Evolutionary conservation across 2,329 filamentous ascomycete species (phyloP).

Genomic region (Phaeoacremonium minimum): DNA sequence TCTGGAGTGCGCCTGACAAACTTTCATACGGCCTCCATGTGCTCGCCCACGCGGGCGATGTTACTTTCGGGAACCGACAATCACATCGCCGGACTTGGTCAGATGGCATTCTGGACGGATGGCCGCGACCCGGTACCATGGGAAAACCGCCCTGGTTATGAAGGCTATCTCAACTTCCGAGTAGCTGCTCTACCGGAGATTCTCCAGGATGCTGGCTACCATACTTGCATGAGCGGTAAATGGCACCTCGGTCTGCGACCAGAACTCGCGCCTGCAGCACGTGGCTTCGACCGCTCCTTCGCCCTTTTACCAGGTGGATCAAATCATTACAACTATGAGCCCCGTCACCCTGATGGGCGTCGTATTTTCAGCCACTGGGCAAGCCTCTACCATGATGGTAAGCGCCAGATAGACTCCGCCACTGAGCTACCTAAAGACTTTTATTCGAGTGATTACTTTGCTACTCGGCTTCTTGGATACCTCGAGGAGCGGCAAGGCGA

Average conservation of each 20-base stretch:
- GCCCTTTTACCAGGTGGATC: constrained; percentile 57
- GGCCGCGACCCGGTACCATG: not conserved
- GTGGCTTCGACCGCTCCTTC: constrained; percentile 57
- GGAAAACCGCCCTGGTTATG: constrained; percentile 14
- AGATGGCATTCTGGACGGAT: constrained; percentile 1
- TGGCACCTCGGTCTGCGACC: constrained; percentile 42
- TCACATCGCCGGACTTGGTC: constrained; percentile 6
- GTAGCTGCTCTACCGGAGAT: constrained; percentile 22
- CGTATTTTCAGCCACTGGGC: constrained; percentile 33
- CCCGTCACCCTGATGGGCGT: constrained; percentile 26
- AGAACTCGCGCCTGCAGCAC: constrained; percentile 47
- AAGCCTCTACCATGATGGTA: constrained; percentile 30
- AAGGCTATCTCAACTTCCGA: constrained; percentile 22
- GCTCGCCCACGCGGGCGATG: constrained; percentile 56
- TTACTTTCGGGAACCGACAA: constrained; percentile 44
- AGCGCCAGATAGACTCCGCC: constrained; percentile 27
- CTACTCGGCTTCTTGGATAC: constrained; percentile 27
- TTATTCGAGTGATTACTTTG: constrained; percentile 34
- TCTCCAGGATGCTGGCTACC: constrained; percentile 22
- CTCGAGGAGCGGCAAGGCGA: constrained; percentile 39
- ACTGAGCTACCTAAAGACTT: constrained; percentile 41
- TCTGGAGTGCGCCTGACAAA: constrained; percentile 52
- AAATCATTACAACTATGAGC: constrained; percentile 50
- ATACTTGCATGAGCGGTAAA: constrained; percentile 23
- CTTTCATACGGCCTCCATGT: constrained; percentile 56